Evolutionary conservation across 2,329 filamentous ascomycete species (phyloP).

Genomic region (Curvularia lunata): DNA sequence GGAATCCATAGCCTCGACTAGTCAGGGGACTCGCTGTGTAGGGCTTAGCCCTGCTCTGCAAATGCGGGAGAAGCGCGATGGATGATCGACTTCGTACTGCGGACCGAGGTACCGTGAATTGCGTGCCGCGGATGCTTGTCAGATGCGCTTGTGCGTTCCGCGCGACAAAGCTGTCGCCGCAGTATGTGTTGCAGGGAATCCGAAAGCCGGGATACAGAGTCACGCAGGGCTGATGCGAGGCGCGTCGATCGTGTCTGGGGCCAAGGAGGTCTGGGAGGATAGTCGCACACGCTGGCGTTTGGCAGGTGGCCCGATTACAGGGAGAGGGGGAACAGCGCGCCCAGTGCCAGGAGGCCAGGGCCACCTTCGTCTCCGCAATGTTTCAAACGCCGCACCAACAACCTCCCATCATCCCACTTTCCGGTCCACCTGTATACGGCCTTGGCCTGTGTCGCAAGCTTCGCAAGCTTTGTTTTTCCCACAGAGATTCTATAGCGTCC

Average conservation of each 20-base stretch:
- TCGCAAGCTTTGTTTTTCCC: slow-evolving; percentile 5
- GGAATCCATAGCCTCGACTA: background rate
- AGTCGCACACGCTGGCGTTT: slow-evolving; percentile 8
- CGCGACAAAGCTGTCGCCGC: background rate
- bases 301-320: slow-evolving; percentile 10
- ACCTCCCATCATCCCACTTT: slow-evolving; percentile 13
- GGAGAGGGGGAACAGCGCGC: background rate
- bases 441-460: slow-evolving; percentile 1
- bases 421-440: slow-evolving; percentile 5
- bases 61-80: background rate
- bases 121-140: background rate
- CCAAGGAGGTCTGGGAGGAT: background rate
- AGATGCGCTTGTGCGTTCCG: background rate
- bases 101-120: background rate
- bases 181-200: background rate
- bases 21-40: slow-evolving; percentile 1
- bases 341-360: slow-evolving; percentile 11
- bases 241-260: background rate
- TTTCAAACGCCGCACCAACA: slow-evolving; percentile 8
- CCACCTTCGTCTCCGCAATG: slow-evolving; percentile 19
- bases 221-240: background rate
- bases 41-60: background rate
- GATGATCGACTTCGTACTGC: slow-evolving; percentile 1
- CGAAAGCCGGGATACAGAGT: background rate
- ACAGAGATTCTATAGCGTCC: background rate